Evolutionary conservation across 2,329 filamentous ascomycete species (phyloP).

Genomic region (Magnaporthiopsis rhizophila): DNA sequence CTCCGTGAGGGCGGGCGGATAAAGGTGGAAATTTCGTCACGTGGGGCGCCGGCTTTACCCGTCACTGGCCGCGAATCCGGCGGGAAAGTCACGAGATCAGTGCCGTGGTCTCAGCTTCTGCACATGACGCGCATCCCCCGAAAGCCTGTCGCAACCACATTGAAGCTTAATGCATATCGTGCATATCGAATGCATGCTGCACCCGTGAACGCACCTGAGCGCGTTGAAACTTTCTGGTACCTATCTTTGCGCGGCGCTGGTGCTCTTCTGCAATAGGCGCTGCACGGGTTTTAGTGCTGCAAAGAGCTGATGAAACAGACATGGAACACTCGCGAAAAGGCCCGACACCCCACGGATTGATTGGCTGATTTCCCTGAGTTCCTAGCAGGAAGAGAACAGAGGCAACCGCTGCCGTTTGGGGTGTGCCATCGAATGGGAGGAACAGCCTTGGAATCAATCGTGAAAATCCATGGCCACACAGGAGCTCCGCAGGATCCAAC

Average conservation of each 20-base stretch:
- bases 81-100: neutral
- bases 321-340: conserved; percentile 4
- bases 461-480: neutral
- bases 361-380: neutral
- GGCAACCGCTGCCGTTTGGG: neutral
- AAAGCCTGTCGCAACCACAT: neutral
- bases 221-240: neutral
- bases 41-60: neutral
- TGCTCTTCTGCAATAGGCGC: neutral
- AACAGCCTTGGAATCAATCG: too few relatives aligned
- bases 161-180: neutral
- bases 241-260: neutral
- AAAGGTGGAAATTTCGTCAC: neutral
- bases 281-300: neutral
- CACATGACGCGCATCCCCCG: neutral
- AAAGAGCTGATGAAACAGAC: conserved; percentile 6
- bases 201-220: neutral
- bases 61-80: neutral
- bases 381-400: neutral
- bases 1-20: neutral
- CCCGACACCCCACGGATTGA: neutral
- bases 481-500: neutral
- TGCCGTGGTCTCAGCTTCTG: neutral
- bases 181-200: neutral
- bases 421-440: too few relatives aligned